Conservation (phyloP, 768 basidiomycete species). For the Termitomyces sp. region DNA sequence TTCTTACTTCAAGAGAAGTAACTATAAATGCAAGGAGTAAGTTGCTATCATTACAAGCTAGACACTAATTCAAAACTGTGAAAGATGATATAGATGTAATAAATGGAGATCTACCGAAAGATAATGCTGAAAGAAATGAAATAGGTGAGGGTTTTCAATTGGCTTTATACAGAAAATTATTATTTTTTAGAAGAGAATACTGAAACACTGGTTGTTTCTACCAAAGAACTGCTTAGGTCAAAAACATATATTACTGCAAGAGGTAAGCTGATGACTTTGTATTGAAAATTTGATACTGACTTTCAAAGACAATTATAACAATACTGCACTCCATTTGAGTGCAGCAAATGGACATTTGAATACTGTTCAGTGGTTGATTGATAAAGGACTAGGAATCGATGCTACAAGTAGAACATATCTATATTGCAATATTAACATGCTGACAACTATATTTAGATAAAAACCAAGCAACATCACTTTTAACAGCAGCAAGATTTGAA, state of each 20-base stretch:
- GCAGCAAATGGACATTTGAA: not conserved
- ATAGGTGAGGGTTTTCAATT: not conserved
- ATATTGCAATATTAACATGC: not conserved
- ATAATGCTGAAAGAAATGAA: not conserved
- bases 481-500: not conserved
- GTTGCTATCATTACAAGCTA: not conserved
- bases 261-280: not conserved
- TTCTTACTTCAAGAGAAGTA: not conserved
- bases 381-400: not conserved
- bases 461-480: not conserved
- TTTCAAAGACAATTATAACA: not conserved
- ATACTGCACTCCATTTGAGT: not conserved
- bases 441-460: not conserved
- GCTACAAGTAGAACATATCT: not conserved
- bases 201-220: not conserved
- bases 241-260: not conserved
- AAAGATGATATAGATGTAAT: not conserved
- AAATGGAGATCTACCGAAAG: not conserved
- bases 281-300: not conserved
- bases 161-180: not conserved
- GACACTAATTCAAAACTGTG: not conserved
- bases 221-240: not conserved
- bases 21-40: not conserved
- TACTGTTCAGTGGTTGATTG: not conserved
- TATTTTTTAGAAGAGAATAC: not conserved